Conservation (phyloP, 2,329 filamentous ascomycete genomes). For the Fusarium coicis region DNA sequence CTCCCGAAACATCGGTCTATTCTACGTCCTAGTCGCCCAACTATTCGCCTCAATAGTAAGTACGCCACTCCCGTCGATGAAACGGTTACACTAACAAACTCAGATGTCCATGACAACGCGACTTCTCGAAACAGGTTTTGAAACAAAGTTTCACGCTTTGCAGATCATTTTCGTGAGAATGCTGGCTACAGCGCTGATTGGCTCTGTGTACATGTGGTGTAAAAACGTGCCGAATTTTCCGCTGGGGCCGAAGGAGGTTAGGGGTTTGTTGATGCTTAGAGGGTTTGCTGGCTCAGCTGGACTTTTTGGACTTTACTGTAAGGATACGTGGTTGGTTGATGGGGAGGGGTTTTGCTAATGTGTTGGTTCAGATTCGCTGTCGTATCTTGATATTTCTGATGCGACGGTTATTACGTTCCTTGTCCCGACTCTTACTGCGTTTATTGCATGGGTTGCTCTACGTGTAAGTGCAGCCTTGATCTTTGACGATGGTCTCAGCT, state of each 20-base stretch:
- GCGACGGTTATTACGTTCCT: slow-evolving; percentile 85
- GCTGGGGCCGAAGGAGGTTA: slow-evolving; percentile 70
- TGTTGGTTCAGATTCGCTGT: slow-evolving; percentile 52
- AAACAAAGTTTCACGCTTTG: slow-evolving; percentile 53
- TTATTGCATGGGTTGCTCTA: slow-evolving; percentile 69
- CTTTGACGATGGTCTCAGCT: fast-evolving
- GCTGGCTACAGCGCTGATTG: slow-evolving; percentile 51
- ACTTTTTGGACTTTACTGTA: slow-evolving; percentile 68
- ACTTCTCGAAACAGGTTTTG: slow-evolving; percentile 48
- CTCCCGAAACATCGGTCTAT: slow-evolving; percentile 55
- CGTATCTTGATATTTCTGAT: slow-evolving; percentile 81
- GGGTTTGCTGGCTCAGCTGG: slow-evolving; percentile 73
- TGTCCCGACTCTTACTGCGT: slow-evolving; percentile 73
- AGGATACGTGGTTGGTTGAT: neutral
- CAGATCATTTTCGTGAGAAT: slow-evolving; percentile 58
- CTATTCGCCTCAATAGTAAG: slow-evolving; percentile 55
- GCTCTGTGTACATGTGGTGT: slow-evolving; percentile 54
- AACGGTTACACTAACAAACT: neutral
- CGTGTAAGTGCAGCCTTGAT: slow-evolving; percentile 14
- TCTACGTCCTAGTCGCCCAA: slow-evolving; percentile 54
- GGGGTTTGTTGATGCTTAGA: slow-evolving; percentile 70
- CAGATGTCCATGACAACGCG: slow-evolving; percentile 56
- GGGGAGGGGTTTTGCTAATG: neutral
- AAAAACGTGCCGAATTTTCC: slow-evolving; percentile 69
- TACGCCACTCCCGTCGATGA: fast-evolving